These are phyloP conservation scores for Colletotrichum liriopes DNA, from an alignment of 2,329 filamentous ascomycete species.

Conservation along the genomic window DNA sequence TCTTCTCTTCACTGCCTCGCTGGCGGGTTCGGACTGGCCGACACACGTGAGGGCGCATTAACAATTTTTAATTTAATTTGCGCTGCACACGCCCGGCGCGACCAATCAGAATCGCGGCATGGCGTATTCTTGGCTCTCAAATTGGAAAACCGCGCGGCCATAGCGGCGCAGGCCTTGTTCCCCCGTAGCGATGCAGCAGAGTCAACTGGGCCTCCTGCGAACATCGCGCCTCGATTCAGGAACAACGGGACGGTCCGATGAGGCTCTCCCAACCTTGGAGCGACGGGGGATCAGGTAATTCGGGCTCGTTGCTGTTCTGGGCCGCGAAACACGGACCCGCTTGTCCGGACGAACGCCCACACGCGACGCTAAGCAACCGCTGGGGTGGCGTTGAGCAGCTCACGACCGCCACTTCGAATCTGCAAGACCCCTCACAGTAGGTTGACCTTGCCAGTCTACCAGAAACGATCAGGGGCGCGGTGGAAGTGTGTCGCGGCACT, in stretches of 20 bases:
- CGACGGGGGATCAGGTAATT: too few relatives aligned
- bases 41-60: conserved; percentile 12
- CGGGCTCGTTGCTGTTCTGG: not conserved
- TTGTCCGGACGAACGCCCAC: too few relatives aligned
- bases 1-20: conserved; percentile 1
- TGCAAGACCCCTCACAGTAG: too few relatives aligned
- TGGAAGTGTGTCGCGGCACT: too few relatives aligned
- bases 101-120: conserved; percentile 1
- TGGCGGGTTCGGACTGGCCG: conserved; percentile 20
- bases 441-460: too few relatives aligned
- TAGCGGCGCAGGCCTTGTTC: conserved; percentile 7
- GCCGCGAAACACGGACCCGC: not conserved
- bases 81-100: not conserved
- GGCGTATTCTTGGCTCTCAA: not conserved
- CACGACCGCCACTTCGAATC: too few relatives aligned
- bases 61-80: conserved; percentile 5
- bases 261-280: not conserved
- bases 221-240: not conserved
- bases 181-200: too few relatives aligned
- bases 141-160: conserved; percentile 3
- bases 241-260: conserved; percentile 1
- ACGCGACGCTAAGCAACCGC: too few relatives aligned
- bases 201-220: not conserved
- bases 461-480: too few relatives aligned
- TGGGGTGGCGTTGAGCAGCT: too few relatives aligned